Percentiles rank a stretch among this genome's conserved stretches.
Conservation (phyloP, 176 grass and related monocot genomes). For the Zizania latifolia region DNA sequence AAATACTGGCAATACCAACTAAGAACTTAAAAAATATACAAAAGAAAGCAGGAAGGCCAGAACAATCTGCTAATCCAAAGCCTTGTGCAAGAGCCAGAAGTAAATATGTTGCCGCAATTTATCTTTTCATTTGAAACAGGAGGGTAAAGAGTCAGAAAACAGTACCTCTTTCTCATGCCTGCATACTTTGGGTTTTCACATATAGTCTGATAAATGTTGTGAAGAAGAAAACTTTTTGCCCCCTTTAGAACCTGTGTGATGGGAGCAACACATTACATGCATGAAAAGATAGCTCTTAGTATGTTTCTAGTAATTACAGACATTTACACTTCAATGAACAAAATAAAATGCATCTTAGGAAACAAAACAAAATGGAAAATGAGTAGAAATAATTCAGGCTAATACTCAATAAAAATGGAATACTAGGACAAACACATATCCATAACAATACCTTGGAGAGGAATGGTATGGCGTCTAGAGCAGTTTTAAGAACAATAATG, state of each 20-base stretch:
- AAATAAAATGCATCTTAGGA: background rate
- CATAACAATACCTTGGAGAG: slow-evolving; percentile 60
- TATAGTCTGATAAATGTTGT: slow-evolving; percentile 80
- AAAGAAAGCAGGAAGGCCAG: background rate
- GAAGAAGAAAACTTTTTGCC: slow-evolving; percentile 85
- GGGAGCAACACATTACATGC: slow-evolving; percentile 13
- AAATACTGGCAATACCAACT: background rate
- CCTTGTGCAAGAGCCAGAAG: background rate
- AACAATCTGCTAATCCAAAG: background rate
- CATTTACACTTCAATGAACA: background rate
- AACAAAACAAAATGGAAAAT: slow-evolving; percentile 5
- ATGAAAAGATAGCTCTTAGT: slow-evolving; percentile 4
- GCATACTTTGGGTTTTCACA: slow-evolving; percentile 85
- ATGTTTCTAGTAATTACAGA: background rate
- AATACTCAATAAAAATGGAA: slow-evolving; percentile 12
- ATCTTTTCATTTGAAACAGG: slow-evolving; percentile 16
- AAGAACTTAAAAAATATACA: slow-evolving; percentile 4
- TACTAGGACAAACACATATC: background rate
- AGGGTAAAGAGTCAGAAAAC: slow-evolving; percentile 10
- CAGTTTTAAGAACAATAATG: slow-evolving; percentile 95
- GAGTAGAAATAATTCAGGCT: background rate
- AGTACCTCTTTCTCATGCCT: slow-evolving; percentile 77
- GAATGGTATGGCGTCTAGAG: slow-evolving; percentile 87
- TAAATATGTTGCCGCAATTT: background rate
- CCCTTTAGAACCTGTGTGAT: slow-evolving; percentile 73